Evolutionary conservation across 768 basidiomycete genomes (phyloP).

Genomic region (Coprinopsis cinerea): DNA sequence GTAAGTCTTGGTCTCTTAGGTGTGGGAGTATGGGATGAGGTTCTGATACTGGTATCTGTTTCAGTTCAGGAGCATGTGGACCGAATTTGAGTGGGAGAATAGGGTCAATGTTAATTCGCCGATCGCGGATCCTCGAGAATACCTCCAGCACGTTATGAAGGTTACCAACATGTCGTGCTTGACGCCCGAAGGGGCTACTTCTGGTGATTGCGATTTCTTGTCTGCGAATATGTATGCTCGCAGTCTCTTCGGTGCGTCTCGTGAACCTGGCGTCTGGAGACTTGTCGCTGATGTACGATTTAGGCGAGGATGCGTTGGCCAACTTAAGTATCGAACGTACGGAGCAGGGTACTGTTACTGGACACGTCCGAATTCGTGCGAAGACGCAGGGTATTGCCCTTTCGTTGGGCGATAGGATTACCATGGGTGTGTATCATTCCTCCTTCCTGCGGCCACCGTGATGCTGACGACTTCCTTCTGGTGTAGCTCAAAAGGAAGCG

Average conservation of each 20-base stretch:
- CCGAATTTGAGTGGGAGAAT: constrained; percentile 99
- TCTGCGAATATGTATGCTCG: constrained; percentile 96
- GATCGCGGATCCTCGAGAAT: constrained; percentile 83
- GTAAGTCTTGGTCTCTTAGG: constrained; percentile 28
- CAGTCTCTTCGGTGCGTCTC: constrained; percentile 77
- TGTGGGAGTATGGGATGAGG: too few relatives aligned
- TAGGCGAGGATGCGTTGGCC: constrained; percentile 93
- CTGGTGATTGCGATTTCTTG: constrained; percentile 95
- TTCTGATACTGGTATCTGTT: not conserved
- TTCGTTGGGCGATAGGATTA: constrained; percentile 88
- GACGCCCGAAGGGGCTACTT: constrained; percentile 91
- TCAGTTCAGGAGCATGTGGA: constrained; percentile 98
- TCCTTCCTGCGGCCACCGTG: not conserved
- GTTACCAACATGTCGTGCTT: constrained; percentile 97
- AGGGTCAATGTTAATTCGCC: constrained; percentile 87
- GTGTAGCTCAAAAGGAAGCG: constrained; percentile 35
- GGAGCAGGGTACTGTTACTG: constrained; percentile 74
- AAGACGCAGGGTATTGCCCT: constrained; percentile 98
- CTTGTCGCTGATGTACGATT: not conserved
- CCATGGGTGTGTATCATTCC: constrained; percentile 37
- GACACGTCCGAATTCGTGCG: constrained; percentile 93
- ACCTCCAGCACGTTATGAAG: constrained; percentile 92
- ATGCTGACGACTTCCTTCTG: not conserved
- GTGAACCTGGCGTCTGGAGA: not conserved
- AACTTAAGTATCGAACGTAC: constrained; percentile 91